Percentiles rank a stretch among this genome's conserved stretches.
These are phyloP conservation scores for Begonia peltatifolia DNA, from an alignment of 306 rosid species.

Conservation along the genomic window DNA sequence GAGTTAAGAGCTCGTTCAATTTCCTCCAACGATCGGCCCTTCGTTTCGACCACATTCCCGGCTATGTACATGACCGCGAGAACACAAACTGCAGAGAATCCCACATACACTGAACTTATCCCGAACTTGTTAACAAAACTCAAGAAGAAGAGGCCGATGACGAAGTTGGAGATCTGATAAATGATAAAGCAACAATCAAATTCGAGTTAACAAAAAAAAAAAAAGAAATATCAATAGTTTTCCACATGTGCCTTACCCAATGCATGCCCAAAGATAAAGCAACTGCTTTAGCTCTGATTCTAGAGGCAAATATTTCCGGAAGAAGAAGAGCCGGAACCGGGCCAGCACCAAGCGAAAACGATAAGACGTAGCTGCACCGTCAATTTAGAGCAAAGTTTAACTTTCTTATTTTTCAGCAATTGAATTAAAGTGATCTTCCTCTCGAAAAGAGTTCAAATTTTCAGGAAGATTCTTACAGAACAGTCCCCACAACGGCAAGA, in stretches of 20 bases:
- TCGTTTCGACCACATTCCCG: conserved; percentile 79
- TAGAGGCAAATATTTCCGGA: conserved; percentile 91
- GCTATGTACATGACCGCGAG: conserved; percentile 84
- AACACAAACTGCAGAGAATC: conserved; percentile 57
- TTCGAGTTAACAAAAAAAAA: conserved; percentile 3
- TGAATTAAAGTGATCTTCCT: neutral
- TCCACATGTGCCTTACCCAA: conserved; percentile 51
- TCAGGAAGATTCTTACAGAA: conserved; percentile 52
- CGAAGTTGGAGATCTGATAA: conserved; percentile 75
- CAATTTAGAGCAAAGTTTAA: conserved; percentile 6
- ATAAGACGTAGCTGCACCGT: conserved; percentile 63
- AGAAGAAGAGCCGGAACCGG: conserved; percentile 98
- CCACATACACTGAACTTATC: conserved; percentile 73
- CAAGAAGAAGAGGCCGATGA: conserved; percentile 87
- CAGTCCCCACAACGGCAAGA: conserved; percentile 80
- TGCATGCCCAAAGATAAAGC: conserved; percentile 87
- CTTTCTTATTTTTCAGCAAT: conserved; percentile 1
- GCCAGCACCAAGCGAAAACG: conserved; percentile 98
- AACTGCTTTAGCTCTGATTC: conserved; percentile 96
- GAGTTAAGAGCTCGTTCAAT: conserved; percentile 69
- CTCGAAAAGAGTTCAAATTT: neutral
- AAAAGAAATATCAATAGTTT: neutral
- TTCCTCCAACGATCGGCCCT: conserved; percentile 92
- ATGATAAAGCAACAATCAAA: conserved; percentile 3
- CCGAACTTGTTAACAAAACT: conserved; percentile 91